These are phyloP conservation scores for Glonium stellatum DNA, from an alignment of 495 filamentous ascomycete species.

Conservation along the genomic window DNA sequence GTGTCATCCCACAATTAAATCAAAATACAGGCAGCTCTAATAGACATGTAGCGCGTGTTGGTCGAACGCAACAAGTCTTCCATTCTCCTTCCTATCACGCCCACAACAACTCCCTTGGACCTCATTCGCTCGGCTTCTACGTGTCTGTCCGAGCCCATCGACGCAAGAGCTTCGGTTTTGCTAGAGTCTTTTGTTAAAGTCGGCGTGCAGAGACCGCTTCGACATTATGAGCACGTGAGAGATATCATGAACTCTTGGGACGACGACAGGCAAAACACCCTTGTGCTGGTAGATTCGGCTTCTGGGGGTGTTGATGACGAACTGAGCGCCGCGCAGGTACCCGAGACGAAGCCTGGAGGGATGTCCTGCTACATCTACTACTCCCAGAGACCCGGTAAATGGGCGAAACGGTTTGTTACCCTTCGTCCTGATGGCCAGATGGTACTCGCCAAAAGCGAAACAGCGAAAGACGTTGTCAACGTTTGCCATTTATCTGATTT, in stretches of 20 bases:
- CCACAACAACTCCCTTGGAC: conserved; percentile 67
- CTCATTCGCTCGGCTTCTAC: conserved; percentile 55
- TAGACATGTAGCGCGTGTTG: conserved; percentile 45
- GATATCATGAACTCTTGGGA: conserved; percentile 94
- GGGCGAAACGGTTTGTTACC: conserved; percentile 79
- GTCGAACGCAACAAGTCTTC: conserved; percentile 60
- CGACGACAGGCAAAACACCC: conserved; percentile 60
- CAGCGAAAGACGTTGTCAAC: conserved; percentile 54
- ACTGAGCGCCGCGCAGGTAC: conserved; percentile 48
- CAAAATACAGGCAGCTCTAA: conserved; percentile 5
- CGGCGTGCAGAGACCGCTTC: conserved; percentile 77
- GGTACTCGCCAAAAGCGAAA: conserved; percentile 60
- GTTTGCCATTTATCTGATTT: conserved; percentile 90
- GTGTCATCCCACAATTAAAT: conserved; percentile 23
- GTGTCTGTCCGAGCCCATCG: conserved; percentile 51
- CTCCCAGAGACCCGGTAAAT: conserved; percentile 70
- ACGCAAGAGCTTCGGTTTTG: conserved; percentile 54
- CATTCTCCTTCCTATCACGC: conserved; percentile 59
- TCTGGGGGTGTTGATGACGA: conserved; percentile 42
- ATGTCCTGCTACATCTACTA: conserved; percentile 67
- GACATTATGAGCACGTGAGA: conserved; percentile 78
- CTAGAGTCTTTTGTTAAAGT: conserved; percentile 67
- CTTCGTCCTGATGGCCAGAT: conserved; percentile 71
- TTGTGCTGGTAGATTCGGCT: conserved; percentile 53
- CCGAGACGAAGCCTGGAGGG: conserved; percentile 52